These are phyloP conservation scores for Globisporangium barbulae DNA, from an alignment of 352 stramenopile genomes.

Conservation along the genomic window DNA sequence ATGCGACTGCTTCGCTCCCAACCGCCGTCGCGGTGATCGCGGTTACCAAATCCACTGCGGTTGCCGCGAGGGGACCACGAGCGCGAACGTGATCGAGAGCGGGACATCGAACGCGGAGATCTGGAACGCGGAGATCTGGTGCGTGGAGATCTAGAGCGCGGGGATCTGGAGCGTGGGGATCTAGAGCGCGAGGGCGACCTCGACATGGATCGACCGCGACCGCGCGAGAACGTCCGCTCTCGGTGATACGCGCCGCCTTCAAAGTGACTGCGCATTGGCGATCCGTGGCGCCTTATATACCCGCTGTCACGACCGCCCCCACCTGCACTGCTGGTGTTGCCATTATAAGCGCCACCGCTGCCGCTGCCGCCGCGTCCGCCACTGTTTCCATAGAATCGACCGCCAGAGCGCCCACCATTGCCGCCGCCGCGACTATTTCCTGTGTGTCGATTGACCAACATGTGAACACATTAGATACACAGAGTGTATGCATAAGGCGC, in stretches of 20 bases:
- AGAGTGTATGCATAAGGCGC: not conserved
- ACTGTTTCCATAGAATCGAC: slow-evolving; percentile 12
- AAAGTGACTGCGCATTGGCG: slow-evolving; percentile 24
- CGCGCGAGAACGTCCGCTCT: slow-evolving; percentile 37
- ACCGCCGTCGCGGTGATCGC: slow-evolving; percentile 10
- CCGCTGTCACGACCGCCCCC: slow-evolving; percentile 12
- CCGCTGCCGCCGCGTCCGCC: slow-evolving; percentile 4
- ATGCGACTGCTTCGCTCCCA: slow-evolving; percentile 18
- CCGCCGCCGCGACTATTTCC: slow-evolving; percentile 4
- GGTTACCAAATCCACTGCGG: slow-evolving; percentile 32
- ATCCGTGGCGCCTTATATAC: slow-evolving; percentile 34
- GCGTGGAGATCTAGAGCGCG: slow-evolving; percentile 25
- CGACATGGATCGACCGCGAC: slow-evolving; percentile 45
- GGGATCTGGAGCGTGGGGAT: slow-evolving; percentile 28
- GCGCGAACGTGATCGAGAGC: slow-evolving; percentile 39
- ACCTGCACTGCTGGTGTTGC: slow-evolving; percentile 9
- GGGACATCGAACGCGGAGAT: slow-evolving; percentile 32
- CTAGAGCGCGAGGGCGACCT: slow-evolving; percentile 42
- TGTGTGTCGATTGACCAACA: not conserved
- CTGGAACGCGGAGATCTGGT: slow-evolving; percentile 25
- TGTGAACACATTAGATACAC: not conserved
- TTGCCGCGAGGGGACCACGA: slow-evolving; percentile 59
- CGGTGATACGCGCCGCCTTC: slow-evolving; percentile 24
- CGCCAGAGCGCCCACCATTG: slow-evolving; percentile 15
- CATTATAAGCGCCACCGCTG: not conserved